Base-by-base conservation (phyloP, 2,329 filamentous ascomycete species). In the Elsinoe batatas region DNA sequence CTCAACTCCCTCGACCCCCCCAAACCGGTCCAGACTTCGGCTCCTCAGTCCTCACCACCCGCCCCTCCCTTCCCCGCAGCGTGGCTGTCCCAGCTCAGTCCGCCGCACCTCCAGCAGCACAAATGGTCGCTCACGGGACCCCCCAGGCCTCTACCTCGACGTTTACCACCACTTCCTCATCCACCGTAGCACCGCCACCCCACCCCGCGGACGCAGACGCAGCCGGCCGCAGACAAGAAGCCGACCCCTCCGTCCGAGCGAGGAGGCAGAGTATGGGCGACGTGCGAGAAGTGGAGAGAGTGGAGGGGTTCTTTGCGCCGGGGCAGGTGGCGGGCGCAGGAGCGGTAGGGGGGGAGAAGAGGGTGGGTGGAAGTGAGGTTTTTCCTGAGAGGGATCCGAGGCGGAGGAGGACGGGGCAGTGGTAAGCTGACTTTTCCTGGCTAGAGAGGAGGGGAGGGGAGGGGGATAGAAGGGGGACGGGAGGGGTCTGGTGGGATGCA, bases 361-460 rank as follows among this genome's bases (percentile, higher is more conserved):
- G 32, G 15, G 33, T 17, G 2, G 47, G 26, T 7, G 47, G 47
- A 6, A 35, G 46, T 7, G 51, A 36, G 47, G 56, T 59, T 17
- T 50, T 56, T 38, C 36, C 53, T 22, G 57, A 56, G 37, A 46
- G 58, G 20, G 58, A 59, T 56, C 58, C 58, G 10, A 57, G 58
- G 30, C 47, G 47, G 32, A 59, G 47, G 37, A 57, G 58, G 40
- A 44, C 40, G 10, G 40, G 40, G 17, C 18, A 12, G 17, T 44
- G 18, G 10, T 44, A 6, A 30, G n/a, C n/a, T n/a, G n/a, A n/a
- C n/a, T n/a, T n/a, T n/a, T n/a, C n/a, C n/a, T n/a, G n/a, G n/a
- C n/a, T n/a, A n/a, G n/a, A n/a, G 12, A 3, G 2, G 4, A 5
- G 37, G 37, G 18, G 6, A 4, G 12, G 2, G 15, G 12, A 42